Conservation (phyloP, 805 yeast species). For the Vanderwaltozyma polyspora region DNA sequence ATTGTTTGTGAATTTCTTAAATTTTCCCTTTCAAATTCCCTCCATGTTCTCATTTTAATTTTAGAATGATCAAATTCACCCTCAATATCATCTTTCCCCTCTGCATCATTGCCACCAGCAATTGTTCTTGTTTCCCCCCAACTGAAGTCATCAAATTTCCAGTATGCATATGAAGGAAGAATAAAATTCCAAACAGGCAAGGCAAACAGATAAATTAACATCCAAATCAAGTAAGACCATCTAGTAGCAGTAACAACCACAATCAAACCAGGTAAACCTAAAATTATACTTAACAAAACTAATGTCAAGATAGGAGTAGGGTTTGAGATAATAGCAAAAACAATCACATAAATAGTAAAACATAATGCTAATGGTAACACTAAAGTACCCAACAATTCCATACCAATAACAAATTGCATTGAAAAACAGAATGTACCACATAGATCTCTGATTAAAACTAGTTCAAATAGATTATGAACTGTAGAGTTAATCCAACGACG, state of each 20-base stretch:
- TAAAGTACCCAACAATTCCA: slow-evolving; percentile 78
- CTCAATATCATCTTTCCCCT: slow-evolving; percentile 36
- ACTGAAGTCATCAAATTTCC: slow-evolving; percentile 93
- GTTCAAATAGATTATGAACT: slow-evolving; percentile 82
- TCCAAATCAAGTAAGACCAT: slow-evolving; percentile 63
- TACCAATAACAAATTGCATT: slow-evolving; percentile 81
- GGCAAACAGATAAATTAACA: slow-evolving; percentile 64
- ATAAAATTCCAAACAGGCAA: slow-evolving; percentile 92
- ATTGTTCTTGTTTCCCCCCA: slow-evolving; percentile 95
- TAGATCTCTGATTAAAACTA: slow-evolving; percentile 69
- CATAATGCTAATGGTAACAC: slow-evolving; percentile 82
- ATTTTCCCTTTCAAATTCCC: slow-evolving; percentile 71
- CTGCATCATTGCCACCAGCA: slow-evolving; percentile 45
- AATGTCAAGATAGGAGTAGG: slow-evolving; percentile 76
- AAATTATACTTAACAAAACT: slow-evolving; percentile 60
- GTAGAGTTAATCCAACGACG: slow-evolving; percentile 97
- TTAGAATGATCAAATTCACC: slow-evolving; percentile 89
- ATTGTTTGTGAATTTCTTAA: too few species aligned
- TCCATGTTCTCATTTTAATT: slow-evolving; percentile 89
- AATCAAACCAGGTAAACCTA: slow-evolving; percentile 77
- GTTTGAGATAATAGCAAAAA: slow-evolving; percentile 53
- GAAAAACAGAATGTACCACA: slow-evolving; percentile 94
- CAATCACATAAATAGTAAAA: slow-evolving; percentile 70
- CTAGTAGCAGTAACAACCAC: slow-evolving; percentile 74
- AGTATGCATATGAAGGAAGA: slow-evolving; percentile 74